phyloP scores from a whole-genome alignment of 1,284 basidiomycete genomes.

The Athelia psychrophila region DNA sequence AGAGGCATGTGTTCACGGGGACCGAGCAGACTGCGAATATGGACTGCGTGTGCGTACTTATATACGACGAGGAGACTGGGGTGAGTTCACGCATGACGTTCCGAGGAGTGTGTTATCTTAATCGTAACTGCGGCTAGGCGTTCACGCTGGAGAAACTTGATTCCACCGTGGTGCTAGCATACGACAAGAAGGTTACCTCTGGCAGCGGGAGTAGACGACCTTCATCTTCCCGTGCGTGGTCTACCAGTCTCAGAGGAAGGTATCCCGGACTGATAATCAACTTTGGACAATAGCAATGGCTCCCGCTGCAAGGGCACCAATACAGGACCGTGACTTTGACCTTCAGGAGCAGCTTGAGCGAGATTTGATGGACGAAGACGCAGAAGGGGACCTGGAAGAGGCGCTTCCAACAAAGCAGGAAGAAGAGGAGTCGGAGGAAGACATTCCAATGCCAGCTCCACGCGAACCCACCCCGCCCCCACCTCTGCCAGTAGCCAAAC shows the following conservation, averaged over 20 bases:
- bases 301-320: constrained; percentile 7
- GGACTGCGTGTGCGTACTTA: constrained; percentile 71
- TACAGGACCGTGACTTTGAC: constrained; percentile 23
- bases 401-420: constrained; percentile 37
- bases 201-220: constrained; percentile 35
- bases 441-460: constrained; percentile 19
- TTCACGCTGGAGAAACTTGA: constrained; percentile 76
- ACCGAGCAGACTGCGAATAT: constrained; percentile 48
- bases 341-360: constrained; percentile 22
- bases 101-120: constrained; percentile 4
- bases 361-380: constrained; percentile 31
- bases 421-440: constrained; percentile 44
- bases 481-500: constrained; percentile 12
- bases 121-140: constrained; percentile 35
- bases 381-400: constrained; percentile 42
- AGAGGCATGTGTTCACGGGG: constrained; percentile 57
- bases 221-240: constrained; percentile 42
- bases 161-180: constrained; percentile 51
- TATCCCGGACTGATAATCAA: constrained; percentile 4
- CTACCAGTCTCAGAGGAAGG: background rate
- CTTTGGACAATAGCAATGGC: too few species aligned
- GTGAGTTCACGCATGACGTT: constrained; percentile 36
- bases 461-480: constrained; percentile 13
- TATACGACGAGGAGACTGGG: constrained; percentile 69
- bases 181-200: constrained; percentile 42